Evolutionary conservation across 768 basidiomycete genomes (phyloP), one percentile per base, ranked within the genome.

Genomic region (Phlebiopsis flavidoalba): DNA sequence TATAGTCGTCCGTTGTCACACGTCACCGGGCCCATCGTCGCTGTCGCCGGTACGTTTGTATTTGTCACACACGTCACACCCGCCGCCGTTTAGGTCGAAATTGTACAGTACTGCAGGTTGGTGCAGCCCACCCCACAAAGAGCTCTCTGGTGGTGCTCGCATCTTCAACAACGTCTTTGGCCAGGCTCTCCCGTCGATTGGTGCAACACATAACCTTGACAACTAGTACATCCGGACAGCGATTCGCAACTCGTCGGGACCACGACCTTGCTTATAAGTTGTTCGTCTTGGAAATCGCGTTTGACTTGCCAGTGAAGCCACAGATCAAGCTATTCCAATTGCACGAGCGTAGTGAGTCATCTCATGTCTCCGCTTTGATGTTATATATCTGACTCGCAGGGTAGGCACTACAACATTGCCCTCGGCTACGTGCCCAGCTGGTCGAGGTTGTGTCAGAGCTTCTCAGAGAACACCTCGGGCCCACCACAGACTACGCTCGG

Each of bases 141-240:
- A 99, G 72, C 86, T 99, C 15, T 98, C 92, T 6, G 97, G 97
- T 46, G 97, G 97, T 50, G 97, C 97, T 22, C 85, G 98, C 77
- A 98, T 99, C 72, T 99, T 99, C 83, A 94, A 98, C 71, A 97
- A 98, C 69, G 85, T 98, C 57, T 99, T 98, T 70, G 97, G 97
- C 1, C 82, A 89, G 55, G 97, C 96, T 1, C 84, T 99, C 7
- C 83, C 86, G 58, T 88, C 84, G 7, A 93, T 99, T 68, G 91
- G 98, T 70, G 88, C 97, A 0, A 93, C 94, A 14, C 81, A 86
- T 52, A 95, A 95, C 70, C 80, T 99, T 58, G 94, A 95, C 60
- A 87, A 91, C 61, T 89, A 91, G 66, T 97, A 99, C 70, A 98
- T 99, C 70, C 86, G 96, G 22, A 99, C 97, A 5, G 97, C 97